phyloP scores from a whole-genome alignment of 2,329 filamentous ascomycete genomes.

The Pyrenochaeta sp. region DNA sequence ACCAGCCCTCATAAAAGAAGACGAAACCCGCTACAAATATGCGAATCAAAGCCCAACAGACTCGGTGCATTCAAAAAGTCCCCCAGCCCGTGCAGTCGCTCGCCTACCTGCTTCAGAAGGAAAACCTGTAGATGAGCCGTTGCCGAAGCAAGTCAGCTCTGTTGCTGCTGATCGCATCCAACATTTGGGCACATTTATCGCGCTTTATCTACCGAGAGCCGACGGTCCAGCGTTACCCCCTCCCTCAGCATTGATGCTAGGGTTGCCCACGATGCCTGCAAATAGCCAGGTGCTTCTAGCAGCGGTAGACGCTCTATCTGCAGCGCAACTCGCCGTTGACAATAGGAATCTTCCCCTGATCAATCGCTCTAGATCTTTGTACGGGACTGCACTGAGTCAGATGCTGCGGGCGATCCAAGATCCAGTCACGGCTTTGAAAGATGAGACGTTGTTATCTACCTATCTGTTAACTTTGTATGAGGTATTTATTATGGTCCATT shows the following conservation, averaged over 20 bases:
- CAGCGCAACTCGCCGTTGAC: conserved; percentile 45
- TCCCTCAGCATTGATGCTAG: conserved; percentile 47
- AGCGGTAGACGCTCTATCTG: conserved; percentile 45
- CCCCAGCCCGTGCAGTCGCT: conserved; percentile 12
- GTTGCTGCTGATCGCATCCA: conserved; percentile 48
- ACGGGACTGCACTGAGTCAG: conserved; percentile 44
- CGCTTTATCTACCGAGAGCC: conserved; percentile 40
- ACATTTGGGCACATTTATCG: conserved; percentile 43
- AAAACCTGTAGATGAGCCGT: conserved; percentile 25
- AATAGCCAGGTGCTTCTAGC: conserved; percentile 41
- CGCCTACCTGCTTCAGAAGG: conserved; percentile 19
- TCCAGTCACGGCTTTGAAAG: conserved; percentile 35
- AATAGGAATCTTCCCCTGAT: conserved; percentile 41
- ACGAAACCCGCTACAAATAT: conserved; percentile 46
- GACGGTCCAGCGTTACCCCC: conserved; percentile 42
- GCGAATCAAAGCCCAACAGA: conserved; percentile 30
- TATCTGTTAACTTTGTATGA: conserved; percentile 48
- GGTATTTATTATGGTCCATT: conserved; percentile 15
- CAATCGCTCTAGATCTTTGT: conserved; percentile 45
- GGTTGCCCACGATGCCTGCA: conserved; percentile 41
- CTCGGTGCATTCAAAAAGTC: conserved; percentile 7
- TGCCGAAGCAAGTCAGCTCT: conserved; percentile 44
- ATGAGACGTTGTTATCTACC: conserved; percentile 47
- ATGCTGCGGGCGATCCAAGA: conserved; percentile 43
- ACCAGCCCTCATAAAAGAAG: conserved; percentile 44